These are phyloP conservation scores for Microbotryum silenes-acaulis DNA, from an alignment of 1,284 basidiomycete genomes.

Conservation along the genomic window DNA sequence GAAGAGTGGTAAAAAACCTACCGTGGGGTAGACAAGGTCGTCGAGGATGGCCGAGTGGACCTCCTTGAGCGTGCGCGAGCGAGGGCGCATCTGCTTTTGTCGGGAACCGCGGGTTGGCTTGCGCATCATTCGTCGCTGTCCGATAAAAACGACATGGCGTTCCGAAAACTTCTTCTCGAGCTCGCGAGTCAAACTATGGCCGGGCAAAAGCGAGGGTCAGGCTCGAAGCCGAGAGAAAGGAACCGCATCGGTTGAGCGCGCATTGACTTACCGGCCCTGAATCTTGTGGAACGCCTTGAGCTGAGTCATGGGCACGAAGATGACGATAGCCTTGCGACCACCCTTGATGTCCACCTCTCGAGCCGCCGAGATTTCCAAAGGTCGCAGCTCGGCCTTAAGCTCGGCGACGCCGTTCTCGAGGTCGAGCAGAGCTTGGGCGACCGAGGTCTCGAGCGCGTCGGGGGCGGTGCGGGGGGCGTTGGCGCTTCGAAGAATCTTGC, in stretches of 20 bases:
- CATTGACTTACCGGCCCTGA: conserved; percentile 58
- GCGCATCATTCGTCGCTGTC: conserved; percentile 95
- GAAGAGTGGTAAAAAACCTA: conserved; percentile 8
- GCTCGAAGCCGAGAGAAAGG: not conserved
- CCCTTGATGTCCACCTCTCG: conserved; percentile 99
- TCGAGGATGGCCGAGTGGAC: conserved; percentile 98
- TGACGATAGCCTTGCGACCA: conserved; percentile 97
- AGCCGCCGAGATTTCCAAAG: conserved; percentile 94
- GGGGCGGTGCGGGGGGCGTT: conserved; percentile 85
- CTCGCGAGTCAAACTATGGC: conserved; percentile 82
- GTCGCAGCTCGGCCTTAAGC: conserved; percentile 90
- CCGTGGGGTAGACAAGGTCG: conserved; percentile 97
- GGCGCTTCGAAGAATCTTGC: conserved; percentile 73
- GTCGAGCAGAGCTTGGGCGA: conserved; percentile 95
- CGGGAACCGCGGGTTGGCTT: conserved; percentile 92
- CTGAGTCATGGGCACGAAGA: conserved; percentile 97
- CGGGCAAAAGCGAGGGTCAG: conserved; percentile 11
- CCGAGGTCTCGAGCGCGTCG: conserved; percentile 82
- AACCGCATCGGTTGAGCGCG: conserved; percentile 13
- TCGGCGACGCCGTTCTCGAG: conserved; percentile 97
- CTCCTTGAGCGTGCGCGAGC: conserved; percentile 90
- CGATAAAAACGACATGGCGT: conserved; percentile 96
- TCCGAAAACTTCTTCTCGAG: conserved; percentile 99
- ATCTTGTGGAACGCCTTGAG: conserved; percentile 99
- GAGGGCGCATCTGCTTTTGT: conserved; percentile 91